These are phyloP conservation scores for Ettlia oleoabundans DNA, from an alignment of 139 green algal genomes.

Conservation along the genomic window DNA sequence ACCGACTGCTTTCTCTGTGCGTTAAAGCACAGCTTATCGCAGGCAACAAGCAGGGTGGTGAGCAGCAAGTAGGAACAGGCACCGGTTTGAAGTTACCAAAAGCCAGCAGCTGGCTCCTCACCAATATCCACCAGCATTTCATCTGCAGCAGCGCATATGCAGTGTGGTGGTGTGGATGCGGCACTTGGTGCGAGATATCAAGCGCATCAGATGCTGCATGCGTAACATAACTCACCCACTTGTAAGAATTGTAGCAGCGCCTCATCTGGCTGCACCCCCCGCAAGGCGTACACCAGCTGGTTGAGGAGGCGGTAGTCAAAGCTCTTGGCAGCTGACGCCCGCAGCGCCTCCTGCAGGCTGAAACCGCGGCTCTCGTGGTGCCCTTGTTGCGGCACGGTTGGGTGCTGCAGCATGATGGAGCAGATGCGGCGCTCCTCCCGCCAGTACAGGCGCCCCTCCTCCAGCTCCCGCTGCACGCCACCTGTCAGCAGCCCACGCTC, in stretches of 20 bases:
- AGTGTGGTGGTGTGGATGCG: too few relatives aligned
- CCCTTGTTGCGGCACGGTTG: background rate
- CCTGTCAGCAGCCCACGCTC: conserved; percentile 46
- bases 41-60: too few relatives aligned
- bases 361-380: conserved; percentile 23
- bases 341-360: conserved; percentile 56
- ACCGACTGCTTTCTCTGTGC: too few relatives aligned
- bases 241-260: conserved; percentile 69
- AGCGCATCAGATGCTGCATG: too few relatives aligned
- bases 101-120: too few relatives aligned
- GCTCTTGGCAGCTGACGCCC: conserved; percentile 66
- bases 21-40: too few relatives aligned
- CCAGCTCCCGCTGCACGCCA: conserved; percentile 48
- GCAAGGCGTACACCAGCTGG: conserved; percentile 55
- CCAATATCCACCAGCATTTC: conserved; percentile 85
- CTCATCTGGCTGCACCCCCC: conserved; percentile 53
- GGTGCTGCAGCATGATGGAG: conserved; percentile 35
- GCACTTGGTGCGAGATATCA: too few relatives aligned
- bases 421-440: conserved; percentile 62
- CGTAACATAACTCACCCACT: too few relatives aligned
- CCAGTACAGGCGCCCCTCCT: conserved; percentile 75
- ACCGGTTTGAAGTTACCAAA: too few relatives aligned
- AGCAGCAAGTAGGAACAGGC: too few relatives aligned
- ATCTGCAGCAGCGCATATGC: too few relatives aligned
- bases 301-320: conserved; percentile 82